A percentile compares a stretch with the other conserved stretches of the same genome.
phyloP scores from a whole-genome alignment of 2,329 filamentous ascomycete species.

The Pezicula carpinea region DNA sequence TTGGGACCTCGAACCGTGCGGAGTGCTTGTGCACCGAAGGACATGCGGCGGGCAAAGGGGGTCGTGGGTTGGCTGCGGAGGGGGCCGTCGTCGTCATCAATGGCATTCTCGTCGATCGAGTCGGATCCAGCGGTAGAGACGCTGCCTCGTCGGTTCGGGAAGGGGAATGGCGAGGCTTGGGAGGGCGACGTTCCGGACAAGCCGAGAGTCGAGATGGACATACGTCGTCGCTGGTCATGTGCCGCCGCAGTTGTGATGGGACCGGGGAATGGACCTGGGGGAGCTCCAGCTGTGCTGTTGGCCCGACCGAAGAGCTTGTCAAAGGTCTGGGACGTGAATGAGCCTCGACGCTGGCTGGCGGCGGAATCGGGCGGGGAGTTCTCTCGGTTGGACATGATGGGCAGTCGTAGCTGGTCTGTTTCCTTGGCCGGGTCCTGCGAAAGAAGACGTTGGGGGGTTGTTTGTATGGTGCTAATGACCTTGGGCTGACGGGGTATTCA shows the following conservation, averaged over 20 bases:
- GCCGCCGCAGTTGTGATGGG: slow-evolving; percentile 44
- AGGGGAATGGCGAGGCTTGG: slow-evolving; percentile 43
- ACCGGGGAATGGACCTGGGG: slow-evolving; percentile 41
- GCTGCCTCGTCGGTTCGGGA: slow-evolving; percentile 59
- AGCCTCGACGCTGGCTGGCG: slow-evolving; percentile 38
- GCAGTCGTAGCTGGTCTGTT: not conserved
- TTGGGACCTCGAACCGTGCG: slow-evolving; percentile 30
- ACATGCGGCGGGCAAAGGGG: slow-evolving; percentile 80
- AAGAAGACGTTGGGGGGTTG: slow-evolving; percentile 3
- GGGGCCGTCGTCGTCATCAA: slow-evolving; percentile 59
- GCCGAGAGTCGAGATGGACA: slow-evolving; percentile 71
- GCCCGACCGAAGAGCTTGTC: slow-evolving; percentile 51
- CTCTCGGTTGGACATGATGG: slow-evolving; percentile 38
- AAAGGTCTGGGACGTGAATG: slow-evolving; percentile 36
- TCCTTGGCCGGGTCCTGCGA: not conserved
- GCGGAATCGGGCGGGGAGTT: slow-evolving; percentile 34
- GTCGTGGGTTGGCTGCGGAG: slow-evolving; percentile 59
- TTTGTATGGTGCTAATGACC: slow-evolving; percentile 14
- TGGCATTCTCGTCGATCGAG: slow-evolving; percentile 66
- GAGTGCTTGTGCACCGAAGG: slow-evolving; percentile 75
- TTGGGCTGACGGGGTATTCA: slow-evolving; percentile 21
- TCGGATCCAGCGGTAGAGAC: slow-evolving; percentile 63
- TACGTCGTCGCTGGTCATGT: slow-evolving; percentile 58
- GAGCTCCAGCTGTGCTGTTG: slow-evolving; percentile 40
- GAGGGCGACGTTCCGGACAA: slow-evolving; percentile 68